A percentile compares a stretch with the other conserved stretches of the same genome.
Evolutionary conservation across 208 protist species (phyloP).

Genomic region (Willaertia magna): DNA sequence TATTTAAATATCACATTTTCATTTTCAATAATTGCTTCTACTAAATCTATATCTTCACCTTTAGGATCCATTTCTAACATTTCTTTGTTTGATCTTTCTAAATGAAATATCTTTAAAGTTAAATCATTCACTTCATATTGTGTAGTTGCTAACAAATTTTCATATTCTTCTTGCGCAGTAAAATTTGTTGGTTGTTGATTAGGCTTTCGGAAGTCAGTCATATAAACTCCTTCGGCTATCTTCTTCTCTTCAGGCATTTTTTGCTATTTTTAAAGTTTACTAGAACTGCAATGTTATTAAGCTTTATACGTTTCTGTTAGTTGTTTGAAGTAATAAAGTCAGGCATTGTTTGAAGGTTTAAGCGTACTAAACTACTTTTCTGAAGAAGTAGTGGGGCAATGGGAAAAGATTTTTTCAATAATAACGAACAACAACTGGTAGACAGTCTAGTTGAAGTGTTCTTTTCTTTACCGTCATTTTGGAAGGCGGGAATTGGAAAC

Average conservation of each 20-base stretch:
- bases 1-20: not conserved
- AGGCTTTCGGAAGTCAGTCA: not conserved
- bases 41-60: not conserved
- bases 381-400: too few species aligned
- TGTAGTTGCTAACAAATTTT: not conserved
- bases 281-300: too few species aligned
- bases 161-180: not conserved
- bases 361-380: too few species aligned
- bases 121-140: not conserved
- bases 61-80: not conserved
- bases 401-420: too few species aligned
- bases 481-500: too few species aligned
- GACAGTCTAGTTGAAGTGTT: too few species aligned
- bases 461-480: too few species aligned
- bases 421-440: too few species aligned
- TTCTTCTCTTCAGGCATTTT: not conserved
- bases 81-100: slow-evolving; percentile 14
- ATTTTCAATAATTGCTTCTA: not conserved
- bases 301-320: too few species aligned
- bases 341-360: too few species aligned
- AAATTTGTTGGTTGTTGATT: not conserved
- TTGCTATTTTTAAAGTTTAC: too few species aligned
- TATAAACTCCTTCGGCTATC: not conserved
- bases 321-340: too few species aligned
- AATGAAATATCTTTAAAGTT: not conserved